Evolutionary conservation across 2,329 filamentous ascomycete species (phyloP).

Genomic region (Pestalotiopsis sp.): DNA sequence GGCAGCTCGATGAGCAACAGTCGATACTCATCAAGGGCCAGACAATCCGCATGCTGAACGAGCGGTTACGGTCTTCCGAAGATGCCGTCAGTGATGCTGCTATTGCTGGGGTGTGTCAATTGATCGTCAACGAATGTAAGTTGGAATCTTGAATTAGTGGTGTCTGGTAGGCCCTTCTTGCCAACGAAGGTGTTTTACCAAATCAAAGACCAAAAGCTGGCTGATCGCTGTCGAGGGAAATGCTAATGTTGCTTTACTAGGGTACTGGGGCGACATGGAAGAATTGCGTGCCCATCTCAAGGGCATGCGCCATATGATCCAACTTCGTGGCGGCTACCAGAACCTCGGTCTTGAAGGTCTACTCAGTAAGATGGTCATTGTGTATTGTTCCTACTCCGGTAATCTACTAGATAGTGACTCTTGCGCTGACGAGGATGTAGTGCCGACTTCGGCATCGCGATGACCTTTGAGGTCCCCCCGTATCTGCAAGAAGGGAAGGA

Average conservation of each 20-base stretch:
- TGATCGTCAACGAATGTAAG: conserved; percentile 13
- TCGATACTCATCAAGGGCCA: conserved; percentile 15
- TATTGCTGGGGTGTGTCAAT: conserved; percentile 12
- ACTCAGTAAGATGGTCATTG: conserved; percentile 14
- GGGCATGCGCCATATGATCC: conserved; percentile 11
- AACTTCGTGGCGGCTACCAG: conserved; percentile 12
- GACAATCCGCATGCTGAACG: conserved; percentile 14
- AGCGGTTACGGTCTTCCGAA: conserved; percentile 6
- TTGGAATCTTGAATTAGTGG: not conserved
- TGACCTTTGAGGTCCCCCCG: conserved; percentile 48
- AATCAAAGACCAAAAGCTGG: too few species aligned
- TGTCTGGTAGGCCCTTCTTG: not conserved
- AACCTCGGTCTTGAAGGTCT: conserved; percentile 12
- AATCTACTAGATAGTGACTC: not conserved
- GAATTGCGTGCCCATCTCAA: conserved; percentile 12
- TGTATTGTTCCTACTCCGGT: not conserved
- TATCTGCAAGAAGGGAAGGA: conserved; percentile 41
- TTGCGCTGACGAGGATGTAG: conserved; percentile 26
- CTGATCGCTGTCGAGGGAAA: not conserved
- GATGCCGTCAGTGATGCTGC: conserved; percentile 6
- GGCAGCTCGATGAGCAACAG: conserved; percentile 13
- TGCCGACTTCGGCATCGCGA: conserved; percentile 48
- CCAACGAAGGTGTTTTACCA: not conserved
- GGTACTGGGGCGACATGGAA: conserved; percentile 13
- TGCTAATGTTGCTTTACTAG: not conserved